Evolutionary conservation across 2,329 filamentous ascomycete species (phyloP), one percentile per base, ranked within the genome.

Genomic region (Sordariomycetes sp.): DNA sequence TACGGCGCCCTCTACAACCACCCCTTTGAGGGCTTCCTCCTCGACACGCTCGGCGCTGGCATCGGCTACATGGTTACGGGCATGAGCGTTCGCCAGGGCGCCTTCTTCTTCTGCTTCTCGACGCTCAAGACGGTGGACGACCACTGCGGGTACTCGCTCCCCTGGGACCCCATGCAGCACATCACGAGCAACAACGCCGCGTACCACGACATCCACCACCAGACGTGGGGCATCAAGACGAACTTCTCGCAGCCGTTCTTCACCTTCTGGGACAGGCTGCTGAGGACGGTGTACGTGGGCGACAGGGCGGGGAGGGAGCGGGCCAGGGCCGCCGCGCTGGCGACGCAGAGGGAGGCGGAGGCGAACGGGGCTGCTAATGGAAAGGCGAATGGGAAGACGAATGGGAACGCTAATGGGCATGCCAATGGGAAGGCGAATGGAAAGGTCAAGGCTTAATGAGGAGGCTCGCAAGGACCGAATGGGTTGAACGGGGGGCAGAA

Each of bases 1-100:
- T 99, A 93, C 71, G 94, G 94, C 59, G 94, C 94, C 20, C 82
- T 97, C 12, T 99, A 97, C 79, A 97, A 97, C 73, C 93, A 97
- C 69, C 92, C 92, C 0, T 76, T 97, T 54, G 94, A 97, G 74
- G 93, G 92, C 11, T 96, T 99, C 69, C 79, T 96, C 40, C 82
- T 97, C 62, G 94, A 99, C 70, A 97, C 92, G 0, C 80, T 91
- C 16, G 93, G 94, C 59, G 89, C 92, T 11, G 89, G 89, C 25
- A 71, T 97, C 43, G 90, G 83, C 24, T 97, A 95, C 75, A 86
- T 96, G 66, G 68, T 88, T 14, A 83, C 89, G 0, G 81, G 87
- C 61, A 88, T 97, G 88, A 90, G 85, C n/a, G 79, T 86, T 54
- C 86, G 92, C 58, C 90, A 96, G 71, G 88, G 86, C 65, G 92